A percentile compares a stretch with the other conserved stretches of the same genome.
Conservation (phyloP, 768 basidiomycete species). For the Cystofilobasidium capitatum region DNA sequence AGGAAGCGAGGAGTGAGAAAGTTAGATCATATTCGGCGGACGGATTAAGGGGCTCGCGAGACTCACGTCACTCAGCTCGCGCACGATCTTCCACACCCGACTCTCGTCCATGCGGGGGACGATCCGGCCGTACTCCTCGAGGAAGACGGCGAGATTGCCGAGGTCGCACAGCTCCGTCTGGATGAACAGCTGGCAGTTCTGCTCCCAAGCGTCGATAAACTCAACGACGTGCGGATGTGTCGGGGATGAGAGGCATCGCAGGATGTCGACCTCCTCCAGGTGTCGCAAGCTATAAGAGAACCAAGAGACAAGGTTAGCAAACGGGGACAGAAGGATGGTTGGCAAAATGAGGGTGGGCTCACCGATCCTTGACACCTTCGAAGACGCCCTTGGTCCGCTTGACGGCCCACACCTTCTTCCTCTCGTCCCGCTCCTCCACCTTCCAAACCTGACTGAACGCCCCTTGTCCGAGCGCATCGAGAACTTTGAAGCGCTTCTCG, state of each 20-base stretch:
- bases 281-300: conserved; percentile 50
- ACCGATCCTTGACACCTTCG: conserved; percentile 85
- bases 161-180: conserved; percentile 88
- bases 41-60: conserved; percentile 5
- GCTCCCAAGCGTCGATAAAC: conserved; percentile 91
- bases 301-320: not conserved
- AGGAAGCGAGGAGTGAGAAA: conserved; percentile 29
- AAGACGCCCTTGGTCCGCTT: conserved; percentile 84
- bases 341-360: conserved; percentile 39
- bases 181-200: conserved; percentile 58
- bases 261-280: conserved; percentile 86
- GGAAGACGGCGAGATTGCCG: conserved; percentile 81
- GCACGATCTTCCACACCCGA: conserved; percentile 89
- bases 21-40: not conserved
- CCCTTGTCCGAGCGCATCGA: conserved; percentile 76
- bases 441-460: conserved; percentile 91
- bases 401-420: conserved; percentile 58
- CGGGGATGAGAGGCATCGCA: conserved; percentile 56
- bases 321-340: not conserved
- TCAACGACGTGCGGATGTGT: conserved; percentile 61
- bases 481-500: conserved; percentile 66
- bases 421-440: conserved; percentile 40
- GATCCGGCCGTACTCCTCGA: conserved; percentile 78
- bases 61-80: conserved; percentile 79
- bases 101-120: conserved; percentile 73